phyloP scores from a whole-genome alignment of 306 rosid species.

The Alnus glutinosa region DNA sequence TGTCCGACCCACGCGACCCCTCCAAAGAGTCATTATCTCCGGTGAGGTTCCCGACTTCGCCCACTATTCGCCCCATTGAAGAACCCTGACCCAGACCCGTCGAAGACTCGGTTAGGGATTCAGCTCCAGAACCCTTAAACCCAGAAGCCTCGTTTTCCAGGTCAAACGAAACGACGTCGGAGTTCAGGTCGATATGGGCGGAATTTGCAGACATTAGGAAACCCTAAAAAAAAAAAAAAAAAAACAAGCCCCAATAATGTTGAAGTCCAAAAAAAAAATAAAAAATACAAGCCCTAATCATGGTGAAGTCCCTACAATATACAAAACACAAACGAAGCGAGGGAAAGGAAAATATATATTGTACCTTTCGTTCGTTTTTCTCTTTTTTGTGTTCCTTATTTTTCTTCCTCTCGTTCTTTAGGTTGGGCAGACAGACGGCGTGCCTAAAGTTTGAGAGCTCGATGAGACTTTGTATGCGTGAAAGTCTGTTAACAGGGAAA shows the following conservation, averaged over 20 bases:
- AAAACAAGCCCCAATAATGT: constrained; percentile 22
- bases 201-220: constrained; percentile 41
- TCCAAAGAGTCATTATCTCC: constrained; percentile 16
- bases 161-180: constrained; percentile 44
- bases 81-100: constrained; percentile 23
- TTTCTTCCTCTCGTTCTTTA: background rate
- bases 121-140: constrained; percentile 18
- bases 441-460: background rate
- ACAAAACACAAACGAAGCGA: background rate
- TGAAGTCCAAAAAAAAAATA: constrained; percentile 9
- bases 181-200: constrained; percentile 42
- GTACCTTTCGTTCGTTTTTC: constrained; percentile 22
- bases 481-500: too few relatives aligned
- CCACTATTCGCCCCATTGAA: constrained; percentile 10
- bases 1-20: background rate
- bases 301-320: background rate
- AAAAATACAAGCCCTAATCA: constrained; percentile 24
- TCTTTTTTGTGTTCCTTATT: background rate
- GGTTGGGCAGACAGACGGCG: background rate
- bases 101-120: constrained; percentile 31
- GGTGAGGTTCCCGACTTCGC: background rate
- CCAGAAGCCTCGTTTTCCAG: constrained; percentile 37
- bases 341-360: background rate
- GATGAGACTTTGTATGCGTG: background rate
- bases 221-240: constrained; percentile 28